A percentile compares a stretch with the other conserved stretches of the same genome.
Evolutionary conservation across 164 flowering plant genomes (phyloP).

Genomic region (Sedum album): DNA sequence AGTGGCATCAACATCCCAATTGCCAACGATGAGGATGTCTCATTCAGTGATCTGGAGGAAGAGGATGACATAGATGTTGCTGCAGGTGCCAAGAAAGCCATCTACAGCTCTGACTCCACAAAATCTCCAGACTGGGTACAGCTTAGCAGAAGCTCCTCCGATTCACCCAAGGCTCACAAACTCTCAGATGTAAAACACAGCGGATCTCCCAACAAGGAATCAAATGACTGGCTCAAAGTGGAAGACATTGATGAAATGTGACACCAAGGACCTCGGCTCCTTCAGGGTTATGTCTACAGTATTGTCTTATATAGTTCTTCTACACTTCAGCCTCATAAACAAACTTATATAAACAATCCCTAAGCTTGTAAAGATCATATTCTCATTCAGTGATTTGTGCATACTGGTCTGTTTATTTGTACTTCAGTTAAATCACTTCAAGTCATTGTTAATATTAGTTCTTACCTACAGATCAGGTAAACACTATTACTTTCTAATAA

Average conservation of each 20-base stretch:
- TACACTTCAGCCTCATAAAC: neutral
- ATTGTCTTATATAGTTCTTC: neutral
- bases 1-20: slow-evolving; percentile 29
- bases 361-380: neutral
- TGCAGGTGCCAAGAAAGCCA: slow-evolving; percentile 31
- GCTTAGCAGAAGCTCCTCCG: slow-evolving; percentile 40
- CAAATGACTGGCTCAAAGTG: slow-evolving; percentile 70
- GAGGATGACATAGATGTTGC: slow-evolving; percentile 47
- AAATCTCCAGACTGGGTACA: slow-evolving; percentile 74
- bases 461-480: too few species aligned
- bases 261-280: neutral
- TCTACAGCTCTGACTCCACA: slow-evolving; percentile 36
- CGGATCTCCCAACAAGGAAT: slow-evolving; percentile 34
- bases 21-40: slow-evolving; percentile 51
- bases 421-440: too few species aligned
- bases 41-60: slow-evolving; percentile 89
- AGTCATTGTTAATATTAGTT: too few species aligned
- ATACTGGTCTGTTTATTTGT: neutral
- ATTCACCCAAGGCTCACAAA: slow-evolving; percentile 23
- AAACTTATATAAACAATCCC: neutral
- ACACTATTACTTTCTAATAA: too few species aligned
- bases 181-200: slow-evolving; percentile 10
- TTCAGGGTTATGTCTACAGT: neutral
- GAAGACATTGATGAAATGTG: slow-evolving; percentile 43
- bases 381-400: neutral